Base-by-base conservation (phyloP, 768 basidiomycete species). In the Kwoniella sp. region DNA sequence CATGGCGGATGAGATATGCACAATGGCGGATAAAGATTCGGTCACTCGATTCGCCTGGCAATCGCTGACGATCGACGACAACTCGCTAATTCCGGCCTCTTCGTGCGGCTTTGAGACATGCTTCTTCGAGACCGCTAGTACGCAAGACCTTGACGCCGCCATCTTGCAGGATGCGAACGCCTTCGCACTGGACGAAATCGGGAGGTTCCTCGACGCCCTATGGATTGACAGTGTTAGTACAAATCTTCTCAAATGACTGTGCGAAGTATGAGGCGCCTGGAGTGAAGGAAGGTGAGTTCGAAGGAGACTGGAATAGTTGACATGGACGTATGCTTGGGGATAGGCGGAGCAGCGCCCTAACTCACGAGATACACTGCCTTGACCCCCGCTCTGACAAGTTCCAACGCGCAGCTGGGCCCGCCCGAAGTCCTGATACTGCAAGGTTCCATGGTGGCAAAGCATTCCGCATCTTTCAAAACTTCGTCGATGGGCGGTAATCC, bases 361-460 rank as follows among this genome's bases (percentile, higher is more conserved):
- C 80, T 73, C 54, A 81, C 81, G 50, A 98, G 89, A 74, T 89
- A 88, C 70, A 95, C 94, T 23, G 89, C 85, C 52, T 82, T 85
- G 45, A 98, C 84, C 47, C 77, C 73, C 3, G 90, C 88, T 17
- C 83, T 83, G 34, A 96, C 86, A 56, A 98, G 85, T 2, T 90
- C 89, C 66, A 93, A 86, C 11, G 91, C 88, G 77, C 96, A 98
- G 1, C 93, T 88, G 0, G 87, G 81, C 50, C 94, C 84, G 2
- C 95, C 94, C 0, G 91, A 93, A 9, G 91, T 89, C 64, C 96
- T 84, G 34, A 90, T 81, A 4, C 93, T 95, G 78, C 96, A 99
- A 11, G 95, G 96, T 76, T 99, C 96, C 84, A 99, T 86, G 0
- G 96, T 98, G 0, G 94, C 95, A 76, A 96, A 98, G 48, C 90